phyloP scores from a whole-genome alignment of 495 filamentous ascomycete species.

The Annulohypoxylon bovei region DNA sequence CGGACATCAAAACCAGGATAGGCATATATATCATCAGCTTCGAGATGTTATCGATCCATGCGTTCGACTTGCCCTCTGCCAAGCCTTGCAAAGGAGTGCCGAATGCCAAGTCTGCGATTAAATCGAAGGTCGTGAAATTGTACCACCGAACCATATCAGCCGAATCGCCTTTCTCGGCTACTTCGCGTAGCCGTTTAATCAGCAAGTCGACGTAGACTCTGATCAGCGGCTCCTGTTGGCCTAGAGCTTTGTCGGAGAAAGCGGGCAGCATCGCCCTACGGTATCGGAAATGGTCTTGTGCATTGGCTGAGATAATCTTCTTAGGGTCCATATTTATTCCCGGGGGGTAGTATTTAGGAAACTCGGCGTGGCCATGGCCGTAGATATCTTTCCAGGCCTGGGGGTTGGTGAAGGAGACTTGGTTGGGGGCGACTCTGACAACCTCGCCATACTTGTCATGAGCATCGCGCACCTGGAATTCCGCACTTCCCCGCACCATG shows the following conservation, averaged over 20 bases:
- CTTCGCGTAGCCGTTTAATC: slow-evolving; percentile 54
- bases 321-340: slow-evolving; percentile 40
- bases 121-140: slow-evolving; percentile 70
- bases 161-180: slow-evolving; percentile 37
- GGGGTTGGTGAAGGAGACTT: slow-evolving; percentile 55
- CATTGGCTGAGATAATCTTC: slow-evolving; percentile 47
- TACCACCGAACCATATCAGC: slow-evolving; percentile 65
- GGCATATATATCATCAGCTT: slow-evolving; percentile 39
- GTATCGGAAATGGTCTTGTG: slow-evolving; percentile 52
- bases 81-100: slow-evolving; percentile 67
- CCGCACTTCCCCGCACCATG: slow-evolving; percentile 31
- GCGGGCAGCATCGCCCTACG: slow-evolving; percentile 59
- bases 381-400: slow-evolving; percentile 65
- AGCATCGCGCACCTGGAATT: slow-evolving; percentile 33
- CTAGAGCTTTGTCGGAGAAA: slow-evolving; percentile 62
- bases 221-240: slow-evolving; percentile 59
- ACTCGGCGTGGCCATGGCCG: slow-evolving; percentile 49
- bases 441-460: slow-evolving; percentile 60
- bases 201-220: slow-evolving; percentile 58
- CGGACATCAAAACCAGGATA: slow-evolving; percentile 43
- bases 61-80: slow-evolving; percentile 45
- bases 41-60: slow-evolving; percentile 53
- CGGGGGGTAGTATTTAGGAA: slow-evolving; percentile 38
- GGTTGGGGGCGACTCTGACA: slow-evolving; percentile 55
- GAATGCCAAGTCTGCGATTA: slow-evolving; percentile 70